These are phyloP conservation scores for Candida wancherniae DNA, from an alignment of 805 yeast species.

Conservation along the genomic window DNA sequence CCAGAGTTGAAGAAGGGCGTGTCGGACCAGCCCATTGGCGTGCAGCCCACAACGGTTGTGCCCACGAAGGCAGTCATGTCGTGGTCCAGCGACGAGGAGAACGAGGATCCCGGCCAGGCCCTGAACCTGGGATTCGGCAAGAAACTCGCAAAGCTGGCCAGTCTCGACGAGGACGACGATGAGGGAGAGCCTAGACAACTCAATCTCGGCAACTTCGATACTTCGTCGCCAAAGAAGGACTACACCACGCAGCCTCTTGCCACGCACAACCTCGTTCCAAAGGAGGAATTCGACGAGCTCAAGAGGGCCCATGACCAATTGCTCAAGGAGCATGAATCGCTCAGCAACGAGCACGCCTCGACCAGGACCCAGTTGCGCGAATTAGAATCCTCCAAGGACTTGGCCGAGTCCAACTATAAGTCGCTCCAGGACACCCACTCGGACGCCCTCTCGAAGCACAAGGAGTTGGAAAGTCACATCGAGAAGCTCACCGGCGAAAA, in stretches of 20 bases:
- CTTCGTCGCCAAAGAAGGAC: conserved; percentile 1
- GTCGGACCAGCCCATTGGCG: conserved; percentile 31
- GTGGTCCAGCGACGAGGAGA: conserved; percentile 87
- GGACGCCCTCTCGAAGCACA: conserved; percentile 2
- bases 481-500: conserved; percentile 6
- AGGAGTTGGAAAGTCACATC: conserved; percentile 5
- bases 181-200: conserved; percentile 6
- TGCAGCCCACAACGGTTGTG: conserved; percentile 65
- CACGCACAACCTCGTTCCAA: not conserved
- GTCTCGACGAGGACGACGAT: not conserved
- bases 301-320: conserved; percentile 4
- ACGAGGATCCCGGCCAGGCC: conserved; percentile 31
- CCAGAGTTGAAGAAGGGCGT: conserved; percentile 11
- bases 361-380: conserved; percentile 16
- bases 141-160: no score
- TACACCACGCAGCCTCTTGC: not conserved
- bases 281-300: conserved; percentile 3
- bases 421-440: conserved; percentile 4
- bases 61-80: conserved; percentile 81
- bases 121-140: no score
- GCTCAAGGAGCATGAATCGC: conserved; percentile 5
- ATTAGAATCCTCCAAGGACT: conserved; percentile 22
- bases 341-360: conserved; percentile 5
- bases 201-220: conserved; percentile 1
- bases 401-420: conserved; percentile 2